A percentile compares a stretch with the other conserved stretches of the same genome.
These are phyloP conservation scores for Magnaporthales sp. DNA, from an alignment of 2,329 filamentous ascomycete species.

Conservation along the genomic window DNA sequence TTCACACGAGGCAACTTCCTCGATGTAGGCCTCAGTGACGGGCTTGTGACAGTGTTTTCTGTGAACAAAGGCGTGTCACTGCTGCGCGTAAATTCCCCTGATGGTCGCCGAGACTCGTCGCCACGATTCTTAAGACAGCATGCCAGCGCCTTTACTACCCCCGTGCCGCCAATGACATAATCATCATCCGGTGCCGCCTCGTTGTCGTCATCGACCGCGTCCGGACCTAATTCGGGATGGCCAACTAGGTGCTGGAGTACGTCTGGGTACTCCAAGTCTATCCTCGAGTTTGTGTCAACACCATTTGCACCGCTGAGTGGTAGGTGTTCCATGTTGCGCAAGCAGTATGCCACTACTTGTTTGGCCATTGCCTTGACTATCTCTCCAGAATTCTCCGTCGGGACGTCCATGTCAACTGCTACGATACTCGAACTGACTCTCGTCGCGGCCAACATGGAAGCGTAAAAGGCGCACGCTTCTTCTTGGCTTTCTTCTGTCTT, in stretches of 20 bases:
- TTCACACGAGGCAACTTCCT: constrained; percentile 19
- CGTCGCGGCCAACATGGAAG: constrained; percentile 80
- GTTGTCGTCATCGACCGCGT: constrained; percentile 47
- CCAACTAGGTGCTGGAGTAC: constrained; percentile 83
- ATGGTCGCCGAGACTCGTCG: constrained; percentile 49
- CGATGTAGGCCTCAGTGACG: not conserved
- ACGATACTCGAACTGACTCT: constrained; percentile 77
- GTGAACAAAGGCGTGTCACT: constrained; percentile 23
- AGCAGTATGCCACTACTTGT: constrained; percentile 88
- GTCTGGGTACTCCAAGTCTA: constrained; percentile 54
- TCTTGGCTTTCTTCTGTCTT: constrained; percentile 75
- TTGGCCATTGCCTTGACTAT: constrained; percentile 87
- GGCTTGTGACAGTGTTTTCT: not conserved
- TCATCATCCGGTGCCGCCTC: constrained; percentile 77
- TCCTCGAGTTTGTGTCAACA: constrained; percentile 25
- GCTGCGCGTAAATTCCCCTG: constrained; percentile 43
- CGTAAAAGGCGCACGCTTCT: constrained; percentile 88
- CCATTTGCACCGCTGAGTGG: constrained; percentile 43
- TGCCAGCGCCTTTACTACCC: constrained; percentile 86
- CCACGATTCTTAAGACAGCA: constrained; percentile 81
- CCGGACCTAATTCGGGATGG: constrained; percentile 43
- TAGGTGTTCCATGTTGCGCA: constrained; percentile 80
- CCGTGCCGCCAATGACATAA: constrained; percentile 92
- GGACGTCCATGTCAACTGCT: constrained; percentile 86
- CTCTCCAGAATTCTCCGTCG: constrained; percentile 72